Evolutionary conservation across 192 early-diverging fungal species (phyloP).

Genomic region (Coemansia sp.): DNA sequence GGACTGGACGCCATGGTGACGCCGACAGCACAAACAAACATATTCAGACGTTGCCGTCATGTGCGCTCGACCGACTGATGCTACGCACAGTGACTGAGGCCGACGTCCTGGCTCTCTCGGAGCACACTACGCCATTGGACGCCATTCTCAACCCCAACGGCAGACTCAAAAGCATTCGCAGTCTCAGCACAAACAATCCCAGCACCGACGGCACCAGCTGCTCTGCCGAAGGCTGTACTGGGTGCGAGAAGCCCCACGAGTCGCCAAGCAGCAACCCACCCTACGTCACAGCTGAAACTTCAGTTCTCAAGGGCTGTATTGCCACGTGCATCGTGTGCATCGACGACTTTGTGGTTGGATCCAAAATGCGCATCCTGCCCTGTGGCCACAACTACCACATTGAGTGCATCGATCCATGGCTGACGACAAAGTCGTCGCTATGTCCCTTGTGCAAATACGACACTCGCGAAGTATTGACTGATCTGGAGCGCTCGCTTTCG

Average conservation of each 20-base stretch:
- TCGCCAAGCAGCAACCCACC: background rate
- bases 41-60: conserved; percentile 45
- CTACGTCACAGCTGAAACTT: background rate
- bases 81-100: conserved; percentile 40
- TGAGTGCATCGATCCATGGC: conserved; percentile 60
- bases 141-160: conserved; percentile 36
- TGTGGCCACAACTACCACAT: conserved; percentile 60
- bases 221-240: background rate
- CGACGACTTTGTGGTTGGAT: conserved; percentile 53
- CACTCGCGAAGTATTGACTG: conserved; percentile 48
- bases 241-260: conserved; percentile 7
- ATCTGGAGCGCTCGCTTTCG: conserved; percentile 40
- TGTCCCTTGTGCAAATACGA: conserved; percentile 60
- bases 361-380: conserved; percentile 54
- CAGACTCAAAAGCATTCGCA: conserved; percentile 11
- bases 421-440: conserved; percentile 51
- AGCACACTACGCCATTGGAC: conserved; percentile 46
- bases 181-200: background rate
- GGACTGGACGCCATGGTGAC: background rate
- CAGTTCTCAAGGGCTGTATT: conserved; percentile 38
- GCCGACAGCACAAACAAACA: conserved; percentile 16
- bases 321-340: conserved; percentile 58
- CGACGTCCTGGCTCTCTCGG: conserved; percentile 37
- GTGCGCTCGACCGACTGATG: conserved; percentile 44
- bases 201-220: conserved; percentile 4